Conservation (phyloP, 2,329 filamentous ascomycete genomes). For the Fusarium austroafricanum region DNA sequence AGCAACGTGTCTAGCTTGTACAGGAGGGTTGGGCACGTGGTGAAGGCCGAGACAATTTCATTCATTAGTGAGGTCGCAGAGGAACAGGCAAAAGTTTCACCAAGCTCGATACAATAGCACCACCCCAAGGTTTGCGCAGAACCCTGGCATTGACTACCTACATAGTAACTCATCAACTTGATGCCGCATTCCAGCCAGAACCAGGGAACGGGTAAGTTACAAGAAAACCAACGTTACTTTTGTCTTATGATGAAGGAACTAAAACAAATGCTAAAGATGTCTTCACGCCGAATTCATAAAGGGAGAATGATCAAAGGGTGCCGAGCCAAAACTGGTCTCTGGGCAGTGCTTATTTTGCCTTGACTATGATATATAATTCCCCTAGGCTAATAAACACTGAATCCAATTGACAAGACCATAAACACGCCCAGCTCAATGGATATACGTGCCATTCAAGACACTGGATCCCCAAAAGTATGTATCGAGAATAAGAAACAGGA, state of each 20-base stretch:
- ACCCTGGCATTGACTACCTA: not conserved
- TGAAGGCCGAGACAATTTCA: not conserved
- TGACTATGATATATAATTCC: slow-evolving; percentile 44
- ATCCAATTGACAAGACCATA: slow-evolving; percentile 50
- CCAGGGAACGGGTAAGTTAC: not conserved
- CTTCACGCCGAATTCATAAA: not conserved
- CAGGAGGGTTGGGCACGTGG: not conserved
- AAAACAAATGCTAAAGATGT: not conserved
- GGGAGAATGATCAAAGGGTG: slow-evolving; percentile 21
- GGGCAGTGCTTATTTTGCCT: slow-evolving; percentile 49
- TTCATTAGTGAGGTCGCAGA: not conserved
- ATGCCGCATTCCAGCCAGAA: not conserved
- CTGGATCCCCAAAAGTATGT: slow-evolving; percentile 13
- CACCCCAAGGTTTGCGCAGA: not conserved
- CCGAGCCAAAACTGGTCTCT: slow-evolving; percentile 56
- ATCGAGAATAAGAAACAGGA: slow-evolving; percentile 38
- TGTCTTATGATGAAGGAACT: slow-evolving; percentile 5
- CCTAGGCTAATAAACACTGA: slow-evolving; percentile 44
- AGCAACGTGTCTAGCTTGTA: not conserved
- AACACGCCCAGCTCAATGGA: slow-evolving; percentile 50
- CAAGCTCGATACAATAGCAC: not conserved
- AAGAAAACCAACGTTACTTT: not conserved
- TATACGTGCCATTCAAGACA: slow-evolving; percentile 9
- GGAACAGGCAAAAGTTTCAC: not conserved
- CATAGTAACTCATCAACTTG: not conserved